A percentile compares a stretch with the other conserved stretches of the same genome.
Conservation (phyloP, 257 asterid species). For the Salvia rosmarinus region DNA sequence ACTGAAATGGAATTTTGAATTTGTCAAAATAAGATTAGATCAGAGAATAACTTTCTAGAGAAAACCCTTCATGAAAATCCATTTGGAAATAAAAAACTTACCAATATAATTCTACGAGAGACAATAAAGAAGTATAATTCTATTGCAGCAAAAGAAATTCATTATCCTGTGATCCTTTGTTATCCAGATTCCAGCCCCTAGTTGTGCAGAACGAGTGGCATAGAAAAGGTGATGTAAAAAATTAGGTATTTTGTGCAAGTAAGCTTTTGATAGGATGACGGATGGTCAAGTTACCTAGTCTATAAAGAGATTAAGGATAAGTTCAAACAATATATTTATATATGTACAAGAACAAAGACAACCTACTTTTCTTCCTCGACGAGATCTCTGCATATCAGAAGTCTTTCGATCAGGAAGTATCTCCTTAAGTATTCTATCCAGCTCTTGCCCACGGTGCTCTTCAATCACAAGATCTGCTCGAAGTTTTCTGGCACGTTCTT, state of each 20-base stretch:
- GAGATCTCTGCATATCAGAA: slow-evolving; percentile 54
- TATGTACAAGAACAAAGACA: slow-evolving; percentile 13
- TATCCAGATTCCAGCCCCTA: neutral
- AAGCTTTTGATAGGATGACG: neutral
- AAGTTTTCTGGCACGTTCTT: slow-evolving; percentile 85
- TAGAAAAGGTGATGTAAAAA: neutral
- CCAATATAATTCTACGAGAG: neutral
- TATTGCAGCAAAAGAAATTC: neutral
- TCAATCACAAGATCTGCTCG: slow-evolving; percentile 80
- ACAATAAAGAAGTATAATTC: neutral
- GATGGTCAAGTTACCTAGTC: neutral
- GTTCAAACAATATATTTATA: neutral
- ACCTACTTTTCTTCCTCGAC: slow-evolving; percentile 72
- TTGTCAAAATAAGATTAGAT: neutral
- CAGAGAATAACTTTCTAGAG: neutral
- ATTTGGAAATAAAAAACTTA: neutral
- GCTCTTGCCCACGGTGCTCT: slow-evolving; percentile 78
- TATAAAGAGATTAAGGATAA: neutral
- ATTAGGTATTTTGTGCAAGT: neutral
- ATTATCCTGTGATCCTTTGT: neutral
- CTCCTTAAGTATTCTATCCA: slow-evolving; percentile 76
- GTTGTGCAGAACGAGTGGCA: neutral
- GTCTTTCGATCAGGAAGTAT: slow-evolving; percentile 59
- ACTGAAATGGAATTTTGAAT: neutral
- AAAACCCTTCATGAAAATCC: neutral